These are phyloP conservation scores for Blastobotrys indianensis DNA, from an alignment of 1,139 yeast genomes.

Conservation along the genomic window DNA sequence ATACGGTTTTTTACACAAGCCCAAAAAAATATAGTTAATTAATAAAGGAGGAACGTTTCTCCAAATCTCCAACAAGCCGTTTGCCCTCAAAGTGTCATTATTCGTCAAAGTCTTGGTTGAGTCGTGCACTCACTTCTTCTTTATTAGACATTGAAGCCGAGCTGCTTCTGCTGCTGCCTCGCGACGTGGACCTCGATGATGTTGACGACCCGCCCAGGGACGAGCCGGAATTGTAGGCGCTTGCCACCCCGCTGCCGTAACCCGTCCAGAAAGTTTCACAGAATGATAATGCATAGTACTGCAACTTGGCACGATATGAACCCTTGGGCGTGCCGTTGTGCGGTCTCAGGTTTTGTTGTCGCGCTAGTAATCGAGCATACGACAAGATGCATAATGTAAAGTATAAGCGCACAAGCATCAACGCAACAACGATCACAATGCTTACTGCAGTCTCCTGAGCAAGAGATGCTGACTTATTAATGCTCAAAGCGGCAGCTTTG, in stretches of 20 bases:
- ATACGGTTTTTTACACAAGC: no score
- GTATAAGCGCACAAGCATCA: constrained; percentile 55
- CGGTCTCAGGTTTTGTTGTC: constrained; percentile 32
- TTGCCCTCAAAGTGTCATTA: background rate
- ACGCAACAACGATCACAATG: constrained; percentile 47
- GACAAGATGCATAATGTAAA: constrained; percentile 59
- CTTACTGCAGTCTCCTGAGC: constrained; percentile 69
- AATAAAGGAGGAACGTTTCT: no score
- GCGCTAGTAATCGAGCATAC: constrained; percentile 45
- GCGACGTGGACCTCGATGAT: background rate
- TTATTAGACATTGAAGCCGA: background rate
- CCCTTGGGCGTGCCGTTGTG: constrained; percentile 33
- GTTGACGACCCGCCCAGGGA: background rate
- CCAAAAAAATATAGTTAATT: background rate
- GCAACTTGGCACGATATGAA: constrained; percentile 30
- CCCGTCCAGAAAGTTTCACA: constrained; percentile 44
- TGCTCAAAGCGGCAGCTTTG: constrained; percentile 11
- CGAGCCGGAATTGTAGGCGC: constrained; percentile 1
- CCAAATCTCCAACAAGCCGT: no score
- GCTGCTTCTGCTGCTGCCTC: background rate
- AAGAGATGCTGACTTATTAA: constrained; percentile 58
- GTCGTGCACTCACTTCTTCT: constrained; percentile 4
- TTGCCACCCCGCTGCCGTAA: constrained; percentile 22
- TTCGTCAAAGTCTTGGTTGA: constrained; percentile 1
- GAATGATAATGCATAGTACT: constrained; percentile 25